Base-by-base conservation (phyloP, 2,329 filamentous ascomycete genomes). In the Waltergamsia citrina region DNA sequence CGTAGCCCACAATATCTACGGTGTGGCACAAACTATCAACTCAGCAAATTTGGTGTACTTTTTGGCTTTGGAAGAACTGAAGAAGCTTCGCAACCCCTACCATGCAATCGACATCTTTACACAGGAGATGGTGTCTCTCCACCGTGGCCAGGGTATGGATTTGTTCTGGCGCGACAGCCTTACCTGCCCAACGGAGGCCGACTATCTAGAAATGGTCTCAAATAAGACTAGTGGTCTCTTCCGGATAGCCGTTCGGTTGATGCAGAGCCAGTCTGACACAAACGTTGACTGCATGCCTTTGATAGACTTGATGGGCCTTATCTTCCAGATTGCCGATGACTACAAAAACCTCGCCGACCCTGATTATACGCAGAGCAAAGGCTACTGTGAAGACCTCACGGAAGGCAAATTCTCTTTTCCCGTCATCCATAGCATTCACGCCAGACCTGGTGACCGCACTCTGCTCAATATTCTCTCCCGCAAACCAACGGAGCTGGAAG, bases 361-460 rank as follows among this genome's bases (percentile, higher is more conserved):
- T 9, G 65, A 73, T 46, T 93, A 93, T 63, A 76, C 76, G 12
- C 67, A 78, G 39, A 86, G 88, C 56, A 94, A 94, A 62, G 87
- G 87, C 16, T 71, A 92, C 41, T 90, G 82, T 56, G 87, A 94
- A 62, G 87, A 94, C 58, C 62, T 94, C 44, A 93, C 85, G 3
- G 87, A 94, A 60, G 87, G 87, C 38, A 94, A 94, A 68, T 94
- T 94, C 62, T 85, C 80, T 15, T 94, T 93, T 52, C 85, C 85
- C 23, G 79, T 94, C 45, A 92, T 94, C 48, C 86, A 94, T 60
- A 80, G 81, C 50, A 88, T 94, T 44, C 81, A 81, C 36, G 62
- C 78, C 29, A 72, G 83, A 48, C 81, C 71, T 14, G 58, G 62
- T 15, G 80, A 84, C 48, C 62, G 79, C 44, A 77, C 88, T 46